Base-by-base conservation (phyloP, 805 yeast genomes). In the Yamadazyma paraphyllophila region DNA sequence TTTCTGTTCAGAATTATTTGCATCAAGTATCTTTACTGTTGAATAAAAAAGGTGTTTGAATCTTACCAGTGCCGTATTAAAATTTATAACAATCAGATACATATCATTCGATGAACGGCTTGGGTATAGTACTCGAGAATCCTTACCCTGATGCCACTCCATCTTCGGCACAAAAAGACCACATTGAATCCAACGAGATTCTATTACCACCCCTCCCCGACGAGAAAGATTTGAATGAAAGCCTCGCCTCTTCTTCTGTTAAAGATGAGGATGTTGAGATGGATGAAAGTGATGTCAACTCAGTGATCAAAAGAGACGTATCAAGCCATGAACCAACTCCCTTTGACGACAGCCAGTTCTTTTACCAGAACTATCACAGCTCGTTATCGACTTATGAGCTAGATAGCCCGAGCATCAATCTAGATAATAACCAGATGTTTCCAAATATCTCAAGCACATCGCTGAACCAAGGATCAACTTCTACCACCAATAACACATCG, bases 71-170 rank as follows among this genome's bases (percentile, higher is more conserved):
- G 15, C 36, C 17, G 15, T 33, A 15, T 15, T 6, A 17, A 33
- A 12, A 17, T 14, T 17, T 37, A 26, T 16, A 26, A 37, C n/a
- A 12, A 36, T 36, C 39, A 25, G 33, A 34, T 34, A 38, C 24
- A 29, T 29, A 13, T 15, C 15, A 27, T 27, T 29, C 26, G 3
- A 49, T 49, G 49, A 49, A 50, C 45, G 70, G 69, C 4, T 55
- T 66, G 49, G 70, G 69, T 16, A 65, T 65, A 32, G 59, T 65
- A 13, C 39, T 65, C 13, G 71, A 66, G 48, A 69, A 65, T 13
- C 17, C 43, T 4, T n/a, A 41, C 27, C 16, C 4, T 11, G 27
- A 13, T 3, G 30, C 14, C 26, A 30, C 14, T 24, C 16, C 31
- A 12, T 16, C 39, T 11, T 7, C 25, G 16, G 11, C 30, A 8